These are phyloP conservation scores for Ceratobasidium theobromae DNA, from an alignment of 1,284 basidiomycete genomes.

Conservation along the genomic window DNA sequence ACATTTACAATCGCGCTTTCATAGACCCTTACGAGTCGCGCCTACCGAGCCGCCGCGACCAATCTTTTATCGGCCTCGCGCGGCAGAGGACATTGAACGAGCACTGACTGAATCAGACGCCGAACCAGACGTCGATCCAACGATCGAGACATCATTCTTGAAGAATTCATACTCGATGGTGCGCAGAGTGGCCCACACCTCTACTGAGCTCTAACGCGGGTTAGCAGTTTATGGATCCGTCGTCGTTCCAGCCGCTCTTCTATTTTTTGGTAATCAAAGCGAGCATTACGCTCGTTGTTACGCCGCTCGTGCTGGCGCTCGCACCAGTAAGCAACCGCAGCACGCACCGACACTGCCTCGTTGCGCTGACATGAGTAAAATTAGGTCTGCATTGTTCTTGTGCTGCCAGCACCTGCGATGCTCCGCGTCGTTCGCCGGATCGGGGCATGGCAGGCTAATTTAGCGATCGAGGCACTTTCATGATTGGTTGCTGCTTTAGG, in stretches of 20 bases:
- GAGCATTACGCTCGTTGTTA: slow-evolving; percentile 67
- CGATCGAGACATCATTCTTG: slow-evolving; percentile 65
- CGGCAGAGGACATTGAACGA: slow-evolving; percentile 42
- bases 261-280: slow-evolving; percentile 84
- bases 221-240: slow-evolving; percentile 68
- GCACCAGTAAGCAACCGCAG: slow-evolving; percentile 49
- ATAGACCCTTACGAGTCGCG: slow-evolving; percentile 61
- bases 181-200: slow-evolving; percentile 39
- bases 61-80: slow-evolving; percentile 64
- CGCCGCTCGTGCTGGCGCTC: slow-evolving; percentile 55
- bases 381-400: slow-evolving; percentile 49
- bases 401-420: slow-evolving; percentile 65
- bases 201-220: not conserved
- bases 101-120: slow-evolving; percentile 40
- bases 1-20: slow-evolving; percentile 65
- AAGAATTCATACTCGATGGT: slow-evolving; percentile 78
- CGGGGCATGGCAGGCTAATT: slow-evolving; percentile 76
- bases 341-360: not conserved
- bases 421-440: slow-evolving; percentile 62
- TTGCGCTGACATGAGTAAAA: not conserved
- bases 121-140: slow-evolving; percentile 54
- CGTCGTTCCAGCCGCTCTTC: slow-evolving; percentile 77
- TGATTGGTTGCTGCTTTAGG: slow-evolving; percentile 40
- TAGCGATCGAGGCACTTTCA: slow-evolving; percentile 73
- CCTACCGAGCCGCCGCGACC: slow-evolving; percentile 61